Percentiles rank a stretch among this genome's conserved stretches.
phyloP scores from a whole-genome alignment of 257 asterid genomes.

The Fraxinus excelsior region DNA sequence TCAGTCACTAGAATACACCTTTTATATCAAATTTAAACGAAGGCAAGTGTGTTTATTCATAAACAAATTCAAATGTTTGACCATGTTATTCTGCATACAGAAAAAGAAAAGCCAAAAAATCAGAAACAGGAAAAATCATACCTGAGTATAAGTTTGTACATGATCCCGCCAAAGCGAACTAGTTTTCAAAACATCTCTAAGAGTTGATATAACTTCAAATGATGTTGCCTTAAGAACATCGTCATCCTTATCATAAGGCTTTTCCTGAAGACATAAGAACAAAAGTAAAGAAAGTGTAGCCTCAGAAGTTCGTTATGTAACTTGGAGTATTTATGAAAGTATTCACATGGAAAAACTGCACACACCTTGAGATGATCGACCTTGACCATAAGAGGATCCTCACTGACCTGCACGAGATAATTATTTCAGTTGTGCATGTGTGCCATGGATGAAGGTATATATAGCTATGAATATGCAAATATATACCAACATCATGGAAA shows the following conservation, averaged over 20 bases:
- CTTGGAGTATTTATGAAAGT: conserved; percentile 9
- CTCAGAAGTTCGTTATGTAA: conserved; percentile 5
- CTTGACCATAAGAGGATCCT: conserved; percentile 92
- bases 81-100: background rate
- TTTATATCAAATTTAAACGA: background rate
- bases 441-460: conserved; percentile 17
- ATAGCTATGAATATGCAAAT: conserved; percentile 1
- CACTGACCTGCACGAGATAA: conserved; percentile 75
- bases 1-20: background rate
- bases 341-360: conserved; percentile 4
- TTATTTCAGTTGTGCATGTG: conserved; percentile 31
- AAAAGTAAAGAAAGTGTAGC: conserved; percentile 14
- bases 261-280: conserved; percentile 57
- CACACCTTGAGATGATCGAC: conserved; percentile 95
- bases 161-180: conserved; percentile 98
- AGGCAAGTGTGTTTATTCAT: background rate
- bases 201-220: conserved; percentile 92
- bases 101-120: conserved; percentile 7
- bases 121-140: conserved; percentile 27
- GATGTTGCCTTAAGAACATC: conserved; percentile 93
- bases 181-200: conserved; percentile 87
- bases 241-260: conserved; percentile 80
- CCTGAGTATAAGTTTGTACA: conserved; percentile 95
- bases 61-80: conserved; percentile 8
- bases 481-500: background rate